These are phyloP conservation scores for Penicillium coffeae DNA, from an alignment of 495 filamentous ascomycete species.

Conservation along the genomic window DNA sequence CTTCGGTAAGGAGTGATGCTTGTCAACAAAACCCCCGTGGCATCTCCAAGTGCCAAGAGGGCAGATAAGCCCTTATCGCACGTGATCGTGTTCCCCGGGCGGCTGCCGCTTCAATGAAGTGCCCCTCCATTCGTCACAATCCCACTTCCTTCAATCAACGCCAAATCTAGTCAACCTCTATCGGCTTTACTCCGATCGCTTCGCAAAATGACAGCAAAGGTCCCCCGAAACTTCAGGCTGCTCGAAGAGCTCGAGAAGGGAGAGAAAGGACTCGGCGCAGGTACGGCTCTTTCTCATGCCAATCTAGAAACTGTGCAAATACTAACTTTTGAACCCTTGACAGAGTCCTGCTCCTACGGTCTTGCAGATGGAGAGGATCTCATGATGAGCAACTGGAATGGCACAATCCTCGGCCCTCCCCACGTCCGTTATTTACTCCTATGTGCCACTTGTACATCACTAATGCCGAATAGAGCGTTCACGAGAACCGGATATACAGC, in stretches of 20 bases:
- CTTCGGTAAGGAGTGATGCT: constrained; percentile 1
- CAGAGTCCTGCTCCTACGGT: constrained; percentile 96
- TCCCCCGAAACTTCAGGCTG: constrained; percentile 92
- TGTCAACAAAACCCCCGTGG: constrained; percentile 30
- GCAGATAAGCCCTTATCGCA: constrained; percentile 29
- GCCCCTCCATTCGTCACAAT: constrained; percentile 17
- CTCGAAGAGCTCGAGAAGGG: constrained; percentile 98
- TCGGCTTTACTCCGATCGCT: not conserved
- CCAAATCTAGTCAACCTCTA: constrained; percentile 1
- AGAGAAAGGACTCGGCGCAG: constrained; percentile 93
- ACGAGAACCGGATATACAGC: constrained; percentile 98
- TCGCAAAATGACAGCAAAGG: constrained; percentile 67
- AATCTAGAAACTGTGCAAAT: not conserved
- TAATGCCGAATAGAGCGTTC: constrained; percentile 63
- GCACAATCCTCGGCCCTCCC: constrained; percentile 92
- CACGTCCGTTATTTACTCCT: constrained; percentile 61
- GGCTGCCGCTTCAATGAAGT: constrained; percentile 14
- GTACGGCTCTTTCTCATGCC: constrained; percentile 38
- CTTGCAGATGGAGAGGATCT: constrained; percentile 92
- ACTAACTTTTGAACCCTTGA: constrained; percentile 13
- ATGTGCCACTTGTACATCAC: not conserved
- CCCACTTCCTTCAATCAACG: constrained; percentile 7
- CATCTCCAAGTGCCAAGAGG: constrained; percentile 38
- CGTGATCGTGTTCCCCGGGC: constrained; percentile 28
- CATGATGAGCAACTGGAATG: constrained; percentile 98